Conservation (phyloP, 2,329 filamentous ascomycete species). For the Alternaria ventricosa region DNA sequence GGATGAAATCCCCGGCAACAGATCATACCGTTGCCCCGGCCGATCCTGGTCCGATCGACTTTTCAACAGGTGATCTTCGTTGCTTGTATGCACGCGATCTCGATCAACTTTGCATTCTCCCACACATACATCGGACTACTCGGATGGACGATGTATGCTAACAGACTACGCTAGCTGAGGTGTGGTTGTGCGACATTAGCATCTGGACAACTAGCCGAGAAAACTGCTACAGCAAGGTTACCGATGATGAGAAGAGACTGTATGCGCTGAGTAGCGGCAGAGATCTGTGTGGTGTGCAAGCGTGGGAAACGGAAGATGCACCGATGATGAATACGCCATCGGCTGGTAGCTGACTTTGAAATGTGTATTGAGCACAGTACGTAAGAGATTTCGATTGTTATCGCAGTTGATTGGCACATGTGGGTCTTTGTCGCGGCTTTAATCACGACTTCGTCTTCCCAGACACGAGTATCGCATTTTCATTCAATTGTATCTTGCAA, state of each 20-base stretch:
- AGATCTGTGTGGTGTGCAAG: neutral
- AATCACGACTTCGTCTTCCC: neutral
- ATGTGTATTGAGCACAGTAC: neutral
- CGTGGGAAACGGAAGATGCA: neutral
- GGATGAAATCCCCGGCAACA: neutral
- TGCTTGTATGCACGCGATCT: constrained; percentile 6
- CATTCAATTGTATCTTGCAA: neutral
- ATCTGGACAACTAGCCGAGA: constrained; percentile 35
- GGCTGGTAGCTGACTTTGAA: neutral
- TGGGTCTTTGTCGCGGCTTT: neutral
- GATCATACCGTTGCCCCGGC: neutral
- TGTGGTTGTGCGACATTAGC: constrained; percentile 85
- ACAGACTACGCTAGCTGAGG: constrained; percentile 64
- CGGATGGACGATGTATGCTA: constrained; percentile 67
- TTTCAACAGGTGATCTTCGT: neutral
- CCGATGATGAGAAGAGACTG: neutral
- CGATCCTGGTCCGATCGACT: constrained; percentile 4
- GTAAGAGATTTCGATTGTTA: neutral
- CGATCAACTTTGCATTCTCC: constrained; percentile 61
- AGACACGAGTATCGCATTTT: neutral
- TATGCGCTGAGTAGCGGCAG: neutral
- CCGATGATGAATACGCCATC: neutral
- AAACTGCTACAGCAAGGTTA: neutral
- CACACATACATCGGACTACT: constrained; percentile 67
- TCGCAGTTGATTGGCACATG: neutral